Percentiles rank a stretch among this genome's conserved stretches.
phyloP scores from a whole-genome alignment of 164 flowering plant species.

The Cinnamomum micranthum region DNA sequence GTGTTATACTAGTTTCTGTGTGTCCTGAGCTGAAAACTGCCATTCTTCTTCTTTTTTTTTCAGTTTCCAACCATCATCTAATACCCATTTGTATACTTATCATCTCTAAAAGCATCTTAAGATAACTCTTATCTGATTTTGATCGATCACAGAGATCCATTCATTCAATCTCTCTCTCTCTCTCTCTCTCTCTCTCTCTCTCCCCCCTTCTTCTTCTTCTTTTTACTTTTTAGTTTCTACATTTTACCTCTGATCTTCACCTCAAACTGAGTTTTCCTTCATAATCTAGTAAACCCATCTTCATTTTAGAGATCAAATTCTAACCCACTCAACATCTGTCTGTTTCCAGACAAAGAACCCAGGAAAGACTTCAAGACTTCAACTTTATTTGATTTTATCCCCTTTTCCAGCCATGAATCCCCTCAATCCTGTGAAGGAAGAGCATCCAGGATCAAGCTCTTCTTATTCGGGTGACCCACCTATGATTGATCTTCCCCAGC shows the following conservation, averaged over 20 bases:
- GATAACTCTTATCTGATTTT: background rate
- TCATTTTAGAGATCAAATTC: background rate
- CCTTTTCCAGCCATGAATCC: conserved; percentile 1
- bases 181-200: too few relatives aligned
- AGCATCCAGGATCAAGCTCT: conserved; percentile 1
- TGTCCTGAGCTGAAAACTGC: conserved; percentile 1
- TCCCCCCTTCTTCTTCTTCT: background rate
- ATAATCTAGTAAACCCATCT: background rate
- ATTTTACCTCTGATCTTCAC: background rate
- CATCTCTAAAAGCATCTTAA: background rate
- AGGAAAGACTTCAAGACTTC: background rate
- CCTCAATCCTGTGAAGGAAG: background rate
- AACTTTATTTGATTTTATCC: background rate
- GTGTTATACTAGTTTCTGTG: background rate
- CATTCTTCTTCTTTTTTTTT: background rate
- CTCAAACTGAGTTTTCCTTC: background rate
- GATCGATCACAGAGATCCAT: background rate
- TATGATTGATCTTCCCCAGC: conserved; percentile 20
- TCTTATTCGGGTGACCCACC: background rate
- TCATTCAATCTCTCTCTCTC: background rate
- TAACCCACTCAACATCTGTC: background rate
- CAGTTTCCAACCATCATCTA: background rate
- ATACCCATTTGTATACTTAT: background rate
- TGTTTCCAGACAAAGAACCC: too few relatives aligned
- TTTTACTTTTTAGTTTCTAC: too few relatives aligned